Base-by-base conservation (phyloP, 2,329 filamentous ascomycete species). In the Thielaviopsis cerberus region DNA sequence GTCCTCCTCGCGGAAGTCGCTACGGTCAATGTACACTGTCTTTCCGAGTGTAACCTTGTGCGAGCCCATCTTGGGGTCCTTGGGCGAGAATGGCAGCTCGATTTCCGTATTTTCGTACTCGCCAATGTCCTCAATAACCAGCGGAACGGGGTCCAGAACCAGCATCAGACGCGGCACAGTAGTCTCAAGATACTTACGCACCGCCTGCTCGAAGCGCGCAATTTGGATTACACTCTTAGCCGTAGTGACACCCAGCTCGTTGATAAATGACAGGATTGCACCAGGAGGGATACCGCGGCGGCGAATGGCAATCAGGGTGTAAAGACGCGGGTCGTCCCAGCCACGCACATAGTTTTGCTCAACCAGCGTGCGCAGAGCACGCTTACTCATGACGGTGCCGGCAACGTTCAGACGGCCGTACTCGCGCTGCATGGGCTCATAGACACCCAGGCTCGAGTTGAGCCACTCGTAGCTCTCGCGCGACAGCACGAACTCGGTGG, bases 401-500 rank as follows among this genome's bases (percentile, higher is more conserved):
- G 81, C 83, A 30, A 96, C 78, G 63, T 86, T 94, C 4, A 73
- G 64, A 41, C 71, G 66, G 8, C 70, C 78, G 64, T 79, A 94
- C 72, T 95, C 90, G 68, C 91, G 77, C 76, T 97, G 91, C 88
- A 95, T 95, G 0, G 91, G 89, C 66, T 88, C 80, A 70, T 94
- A 94, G 59, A 94, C 82, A 37, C 82, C 87, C 15, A 94, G 76
- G 11, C 81, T 79, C 69, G 88, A 82, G 69, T 92, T 87, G 34
- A 97, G 74, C 81, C 80, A 97, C 67, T 97, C 90, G 67, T 97
- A 98, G 45, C 87, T 92, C 53, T 86, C 83, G 60, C 91, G 76
- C 22, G 86, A 85, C 55, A 87, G 80, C 63, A 90, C 82, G 65
- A 97, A 96, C 69, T 97, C 92, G 1, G 86, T 91, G 0, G 92